Base-by-base conservation (phyloP, 345 rosid species). In the Linum tenue region DNA sequence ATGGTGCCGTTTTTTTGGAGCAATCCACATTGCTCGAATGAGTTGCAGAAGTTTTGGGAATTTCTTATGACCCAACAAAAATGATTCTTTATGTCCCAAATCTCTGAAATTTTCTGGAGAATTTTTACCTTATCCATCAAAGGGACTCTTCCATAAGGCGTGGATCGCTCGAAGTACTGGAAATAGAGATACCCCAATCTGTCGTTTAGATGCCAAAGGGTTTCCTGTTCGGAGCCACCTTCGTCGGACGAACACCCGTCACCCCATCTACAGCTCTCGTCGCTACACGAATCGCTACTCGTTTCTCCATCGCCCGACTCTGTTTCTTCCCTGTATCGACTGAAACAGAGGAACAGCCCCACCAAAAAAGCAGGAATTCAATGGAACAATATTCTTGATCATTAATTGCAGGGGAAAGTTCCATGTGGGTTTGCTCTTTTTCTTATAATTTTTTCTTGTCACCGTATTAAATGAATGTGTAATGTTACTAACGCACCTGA, bases 81-180 rank as follows among this genome's bases (percentile, higher is more conserved):
- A 0, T 22, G 31, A 22, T 22, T 22, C 31, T 22, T 22, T 22
- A 22, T 22, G 31, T 22, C 31, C 31, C 31, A 22, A 22, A 22
- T 22, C 31, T 22, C 31, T 22, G 31, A 22, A 22, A 22, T 22
- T 22, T 22, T 22, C 31, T 22, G 31, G 31, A 22, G 31, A 22
- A 43, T 43, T 43, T 48, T 76, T 75, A 95, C 99, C 99, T 95
- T 91, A 72, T 95, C 99, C 97, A 84, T 87, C 75, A 95, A 88
- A 72, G 99, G 99, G 73, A 95, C 96, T 71, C 99, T 80, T 68
- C 85, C 85, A 72, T 85, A 89, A 62, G 99, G 99, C 75, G 99
- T 79, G 55, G 89, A 86, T 82, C 85, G 87, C 80, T 95, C 99
- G 60, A 89, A 91, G 76, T 87, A 75, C 79, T 89, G 91, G 31